These are phyloP conservation scores for Cyberlindnera samutprakarnensis DNA, from an alignment of 805 yeast species.

Conservation along the genomic window DNA sequence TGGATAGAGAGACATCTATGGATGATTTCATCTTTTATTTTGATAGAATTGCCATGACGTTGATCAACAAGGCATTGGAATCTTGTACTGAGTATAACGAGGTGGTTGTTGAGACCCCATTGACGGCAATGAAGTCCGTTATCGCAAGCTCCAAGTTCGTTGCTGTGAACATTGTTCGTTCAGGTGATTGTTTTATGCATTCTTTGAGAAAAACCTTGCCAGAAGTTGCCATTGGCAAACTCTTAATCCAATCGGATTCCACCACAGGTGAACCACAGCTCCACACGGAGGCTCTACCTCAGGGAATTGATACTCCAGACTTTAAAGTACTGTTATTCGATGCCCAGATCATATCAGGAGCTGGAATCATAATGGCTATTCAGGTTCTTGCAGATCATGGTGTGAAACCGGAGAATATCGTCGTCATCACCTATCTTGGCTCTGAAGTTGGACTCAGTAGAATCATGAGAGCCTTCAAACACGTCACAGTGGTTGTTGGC, in stretches of 20 bases:
- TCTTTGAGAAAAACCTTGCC: conserved; percentile 74
- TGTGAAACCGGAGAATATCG: conserved; percentile 51
- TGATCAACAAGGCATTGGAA: conserved; percentile 65
- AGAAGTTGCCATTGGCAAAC: conserved; percentile 71
- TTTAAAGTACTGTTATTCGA: conserved; percentile 63
- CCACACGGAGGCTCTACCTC: conserved; percentile 73
- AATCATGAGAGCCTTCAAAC: conserved; percentile 57
- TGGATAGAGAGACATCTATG: conserved; percentile 46
- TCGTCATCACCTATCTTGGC: conserved; percentile 65
- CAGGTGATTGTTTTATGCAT: conserved; percentile 88
- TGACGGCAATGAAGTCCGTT: conserved; percentile 21
- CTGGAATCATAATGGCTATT: conserved; percentile 91
- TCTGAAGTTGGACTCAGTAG: conserved; percentile 74
- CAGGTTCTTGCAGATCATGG: conserved; percentile 82
- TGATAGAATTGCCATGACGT: conserved; percentile 67
- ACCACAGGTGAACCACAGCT: conserved; percentile 91
- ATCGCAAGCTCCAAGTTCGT: conserved; percentile 39
- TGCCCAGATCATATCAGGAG: conserved; percentile 86
- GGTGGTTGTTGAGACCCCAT: conserved; percentile 35
- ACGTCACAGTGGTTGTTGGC: conserved; percentile 64
- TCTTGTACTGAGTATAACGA: conserved; percentile 30
- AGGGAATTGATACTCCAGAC: conserved; percentile 16
- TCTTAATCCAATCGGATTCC: conserved; percentile 82
- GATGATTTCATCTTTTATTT: conserved; percentile 84
- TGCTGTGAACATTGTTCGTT: conserved; percentile 76